These are phyloP conservation scores for Aegle marmelos DNA, from an alignment of 345 rosid genomes.

Conservation along the genomic window DNA sequence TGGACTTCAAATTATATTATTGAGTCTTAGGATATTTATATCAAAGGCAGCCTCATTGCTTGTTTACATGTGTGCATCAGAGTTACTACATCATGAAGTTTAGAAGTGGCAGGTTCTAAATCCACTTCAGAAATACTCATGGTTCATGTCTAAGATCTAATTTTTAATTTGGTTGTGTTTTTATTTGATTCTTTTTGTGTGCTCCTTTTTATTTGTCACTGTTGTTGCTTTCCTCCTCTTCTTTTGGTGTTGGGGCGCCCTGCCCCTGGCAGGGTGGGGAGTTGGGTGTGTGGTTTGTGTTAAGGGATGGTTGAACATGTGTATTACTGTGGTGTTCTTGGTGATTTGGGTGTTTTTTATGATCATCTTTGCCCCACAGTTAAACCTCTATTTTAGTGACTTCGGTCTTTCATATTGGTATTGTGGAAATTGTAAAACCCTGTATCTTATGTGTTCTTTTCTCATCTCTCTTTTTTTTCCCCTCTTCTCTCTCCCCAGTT, in stretches of 20 bases:
- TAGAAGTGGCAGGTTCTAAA: neutral
- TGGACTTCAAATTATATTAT: neutral
- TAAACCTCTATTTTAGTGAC: neutral
- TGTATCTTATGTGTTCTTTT: neutral
- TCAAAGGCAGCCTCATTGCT: neutral
- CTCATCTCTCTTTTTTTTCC: constrained; percentile 17
- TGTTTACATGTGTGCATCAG: neutral
- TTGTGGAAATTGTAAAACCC: neutral
- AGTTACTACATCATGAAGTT: neutral
- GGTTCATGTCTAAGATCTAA: neutral
- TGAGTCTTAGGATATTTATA: neutral
- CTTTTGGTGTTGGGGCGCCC: too few species aligned
- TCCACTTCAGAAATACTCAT: neutral
- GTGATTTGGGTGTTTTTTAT: neutral
- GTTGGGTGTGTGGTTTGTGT: neutral
- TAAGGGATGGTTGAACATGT: neutral
- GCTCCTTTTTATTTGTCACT: too few species aligned
- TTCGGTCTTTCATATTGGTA: neutral
- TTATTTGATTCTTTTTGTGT: neutral
- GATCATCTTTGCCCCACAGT: neutral
- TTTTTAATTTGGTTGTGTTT: neutral
- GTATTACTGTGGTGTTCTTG: neutral
- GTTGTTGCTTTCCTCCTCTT: too few species aligned
- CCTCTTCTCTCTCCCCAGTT: constrained; percentile 37
- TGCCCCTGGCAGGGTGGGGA: neutral